phyloP scores from a whole-genome alignment of 257 asterid genomes.

The Solanum rostratum region DNA sequence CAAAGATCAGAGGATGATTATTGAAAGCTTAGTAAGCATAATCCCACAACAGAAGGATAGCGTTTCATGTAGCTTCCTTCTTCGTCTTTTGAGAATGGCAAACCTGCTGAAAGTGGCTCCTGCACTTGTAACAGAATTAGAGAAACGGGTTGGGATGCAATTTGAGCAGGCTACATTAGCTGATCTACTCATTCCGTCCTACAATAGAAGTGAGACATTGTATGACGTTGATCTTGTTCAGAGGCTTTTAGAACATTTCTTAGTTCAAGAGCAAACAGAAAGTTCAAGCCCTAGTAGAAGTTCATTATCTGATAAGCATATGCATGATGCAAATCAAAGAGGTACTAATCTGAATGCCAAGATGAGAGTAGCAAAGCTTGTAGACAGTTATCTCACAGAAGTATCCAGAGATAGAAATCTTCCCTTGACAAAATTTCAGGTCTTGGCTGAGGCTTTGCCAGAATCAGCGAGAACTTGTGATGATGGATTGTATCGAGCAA shows the following conservation, averaged over 20 bases:
- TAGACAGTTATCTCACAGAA: conserved; percentile 85
- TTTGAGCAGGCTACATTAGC: conserved; percentile 70
- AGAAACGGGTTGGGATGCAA: conserved; percentile 92
- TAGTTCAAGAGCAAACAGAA: conserved; percentile 79
- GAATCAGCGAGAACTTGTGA: conserved; percentile 89
- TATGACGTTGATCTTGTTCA: conserved; percentile 85
- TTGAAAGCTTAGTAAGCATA: conserved; percentile 82
- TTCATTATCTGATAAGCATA: conserved; percentile 41
- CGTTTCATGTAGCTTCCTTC: conserved; percentile 81
- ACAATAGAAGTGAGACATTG: conserved; percentile 45
- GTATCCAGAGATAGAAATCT: conserved; percentile 75
- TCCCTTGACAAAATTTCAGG: conserved; percentile 72
- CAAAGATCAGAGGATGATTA: conserved; percentile 73
- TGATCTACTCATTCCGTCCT: conserved; percentile 68
- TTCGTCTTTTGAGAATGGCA: conserved; percentile 60
- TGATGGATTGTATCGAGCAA: conserved; percentile 81
- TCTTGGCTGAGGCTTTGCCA: conserved; percentile 80
- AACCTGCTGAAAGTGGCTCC: conserved; percentile 76
- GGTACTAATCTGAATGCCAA: conserved; percentile 47
- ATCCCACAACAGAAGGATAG: conserved; percentile 81
- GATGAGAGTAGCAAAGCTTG: conserved; percentile 91
- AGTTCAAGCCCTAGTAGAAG: conserved; percentile 52
- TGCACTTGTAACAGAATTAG: conserved; percentile 83
- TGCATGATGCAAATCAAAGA: conserved; percentile 31
- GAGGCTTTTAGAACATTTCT: conserved; percentile 87